Percentiles rank a stretch among this genome's conserved stretches.
Conservation (phyloP, 2,329 filamentous ascomycete genomes). For the Aschersonia sp. region DNA sequence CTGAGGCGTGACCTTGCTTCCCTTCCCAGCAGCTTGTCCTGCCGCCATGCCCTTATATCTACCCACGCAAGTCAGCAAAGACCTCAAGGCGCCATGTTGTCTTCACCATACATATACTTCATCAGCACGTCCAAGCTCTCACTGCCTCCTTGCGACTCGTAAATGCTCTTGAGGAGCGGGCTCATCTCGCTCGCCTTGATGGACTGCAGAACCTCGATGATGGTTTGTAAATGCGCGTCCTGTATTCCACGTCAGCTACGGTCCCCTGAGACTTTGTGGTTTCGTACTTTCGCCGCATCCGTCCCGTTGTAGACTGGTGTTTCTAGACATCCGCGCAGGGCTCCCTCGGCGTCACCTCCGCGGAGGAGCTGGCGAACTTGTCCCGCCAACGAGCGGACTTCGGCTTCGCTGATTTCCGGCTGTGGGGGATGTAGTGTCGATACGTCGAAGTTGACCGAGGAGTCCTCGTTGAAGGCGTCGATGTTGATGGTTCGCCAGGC, state of each 20-base stretch:
- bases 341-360: slow-evolving; percentile 77
- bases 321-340: slow-evolving; percentile 71
- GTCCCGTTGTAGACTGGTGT: slow-evolving; percentile 61
- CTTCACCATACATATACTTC: slow-evolving; percentile 66
- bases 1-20: slow-evolving; percentile 48
- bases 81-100: neutral
- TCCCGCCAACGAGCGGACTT: slow-evolving; percentile 61
- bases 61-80: neutral
- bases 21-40: slow-evolving; percentile 18
- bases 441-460: slow-evolving; percentile 80
- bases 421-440: slow-evolving; percentile 67
- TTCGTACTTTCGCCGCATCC: slow-evolving; percentile 39
- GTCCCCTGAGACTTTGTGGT: neutral
- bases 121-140: slow-evolving; percentile 87
- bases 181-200: slow-evolving; percentile 96
- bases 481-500: slow-evolving; percentile 86
- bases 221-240: slow-evolving; percentile 76
- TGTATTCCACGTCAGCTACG: slow-evolving; percentile 19
- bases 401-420: slow-evolving; percentile 59
- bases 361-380: slow-evolving; percentile 82
- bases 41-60: slow-evolving; percentile 84
- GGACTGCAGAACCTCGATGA: slow-evolving; percentile 86
- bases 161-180: slow-evolving; percentile 70
- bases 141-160: slow-evolving; percentile 61
- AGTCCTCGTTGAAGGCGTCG: slow-evolving; percentile 81